Evolutionary conservation across 495 filamentous ascomycete genomes (phyloP).

Genomic region (Penicillium cataractarum): DNA sequence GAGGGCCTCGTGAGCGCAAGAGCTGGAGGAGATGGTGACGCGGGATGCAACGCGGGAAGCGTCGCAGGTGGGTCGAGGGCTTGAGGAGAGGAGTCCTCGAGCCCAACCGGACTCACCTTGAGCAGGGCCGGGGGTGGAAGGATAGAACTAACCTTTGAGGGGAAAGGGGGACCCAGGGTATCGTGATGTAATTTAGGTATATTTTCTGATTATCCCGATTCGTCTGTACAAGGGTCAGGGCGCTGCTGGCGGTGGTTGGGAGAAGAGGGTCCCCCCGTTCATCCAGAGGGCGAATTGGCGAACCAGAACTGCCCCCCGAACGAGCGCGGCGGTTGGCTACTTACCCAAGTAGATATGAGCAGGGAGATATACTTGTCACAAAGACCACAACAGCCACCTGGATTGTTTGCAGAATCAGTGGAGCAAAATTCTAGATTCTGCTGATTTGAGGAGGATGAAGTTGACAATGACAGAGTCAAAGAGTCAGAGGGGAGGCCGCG

Average conservation of each 20-base stretch:
- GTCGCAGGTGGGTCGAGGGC: constrained; percentile 40
- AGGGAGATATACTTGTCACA: not conserved
- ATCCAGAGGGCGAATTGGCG: constrained; percentile 43
- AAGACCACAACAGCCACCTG: constrained; percentile 14
- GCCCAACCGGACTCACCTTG: constrained; percentile 41
- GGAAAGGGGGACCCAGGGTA: not conserved
- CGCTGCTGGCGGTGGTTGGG: constrained; percentile 22
- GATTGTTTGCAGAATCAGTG: not conserved
- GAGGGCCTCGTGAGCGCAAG: constrained; percentile 14
- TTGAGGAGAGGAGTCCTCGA: constrained; percentile 15
- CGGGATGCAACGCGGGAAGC: constrained; percentile 43
- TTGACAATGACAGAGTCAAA: constrained; percentile 5
- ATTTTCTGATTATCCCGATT: constrained; percentile 35
- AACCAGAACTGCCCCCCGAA: constrained; percentile 45
- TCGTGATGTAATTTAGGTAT: constrained; percentile 5
- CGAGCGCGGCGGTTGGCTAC: constrained; percentile 26
- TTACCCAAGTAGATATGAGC: constrained; percentile 25
- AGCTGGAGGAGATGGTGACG: constrained; percentile 18
- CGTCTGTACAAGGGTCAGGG: constrained; percentile 33
- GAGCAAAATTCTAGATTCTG: not conserved
- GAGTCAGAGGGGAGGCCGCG: constrained; percentile 4
- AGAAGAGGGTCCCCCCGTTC: constrained; percentile 19
- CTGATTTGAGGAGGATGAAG: constrained; percentile 8
- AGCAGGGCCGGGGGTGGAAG: constrained; percentile 24
- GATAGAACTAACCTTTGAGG: constrained; percentile 1